Base-by-base conservation (phyloP, 176 grass and related monocot genomes). In the Pontederia crassipes region DNA sequence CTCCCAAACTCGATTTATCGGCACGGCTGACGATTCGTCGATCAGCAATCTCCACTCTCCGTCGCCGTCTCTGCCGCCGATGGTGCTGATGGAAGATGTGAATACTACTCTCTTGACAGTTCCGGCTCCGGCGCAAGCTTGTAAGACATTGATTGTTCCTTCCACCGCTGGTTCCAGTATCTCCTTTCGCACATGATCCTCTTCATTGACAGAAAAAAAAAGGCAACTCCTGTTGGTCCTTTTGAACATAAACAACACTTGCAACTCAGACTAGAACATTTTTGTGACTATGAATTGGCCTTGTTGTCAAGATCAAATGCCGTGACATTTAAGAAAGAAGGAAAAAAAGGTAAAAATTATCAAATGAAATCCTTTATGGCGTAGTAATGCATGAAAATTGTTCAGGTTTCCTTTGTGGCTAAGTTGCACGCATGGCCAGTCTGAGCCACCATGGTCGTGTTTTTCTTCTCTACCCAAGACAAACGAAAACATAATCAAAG, bases 1-100 rank as follows among this genome's bases (percentile, higher is more conserved):
- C 66, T 66, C 72, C 83, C 86, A 90, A 58, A 95, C 72, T 54
- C 59, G 62, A 75, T 49, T 46, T 24, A 78, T 57, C 13, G 66
- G 49, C 1, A 75, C 48, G 5, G 80, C 49, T 35, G 77, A 95
- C 2, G 91, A 85, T 74, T 95, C 91, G 56, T 95, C 86, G 12
- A 95, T 65, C 12, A 77, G n/a, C 13, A 28, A 11, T 63, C 52
- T 76, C 74, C 77, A 76, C 54, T 76, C 62, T 17, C 48, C 59
- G 1, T 47, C 52, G 17, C 52, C 48, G 52, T 78, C 79, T 62
- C 46, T 66, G 2, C 68, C 76, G 16, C 82, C 80, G 66, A 95
- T 29, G 15, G 90, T 95, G 68, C 90, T 95, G 68, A 95, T 74
- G 58, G 90, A 90, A 55, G 90, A 95, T 1, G 90, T 87, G 79